Conservation (phyloP, 495 filamentous ascomycete genomes). For the Usnea hakonensis region DNA sequence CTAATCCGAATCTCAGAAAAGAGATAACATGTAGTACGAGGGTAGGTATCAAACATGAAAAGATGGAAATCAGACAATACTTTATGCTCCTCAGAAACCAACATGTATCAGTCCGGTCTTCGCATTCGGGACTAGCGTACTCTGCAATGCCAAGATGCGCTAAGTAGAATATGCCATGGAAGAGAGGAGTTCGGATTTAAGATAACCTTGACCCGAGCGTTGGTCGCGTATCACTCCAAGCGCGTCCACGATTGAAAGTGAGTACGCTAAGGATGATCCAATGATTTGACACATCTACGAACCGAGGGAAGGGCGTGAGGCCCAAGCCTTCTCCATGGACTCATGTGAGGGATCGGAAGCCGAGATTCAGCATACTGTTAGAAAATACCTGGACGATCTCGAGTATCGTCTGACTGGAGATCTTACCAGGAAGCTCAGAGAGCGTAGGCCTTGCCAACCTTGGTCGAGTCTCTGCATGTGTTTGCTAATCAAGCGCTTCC, state of each 20-base stretch:
- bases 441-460: neutral
- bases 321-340: neutral
- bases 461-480: neutral
- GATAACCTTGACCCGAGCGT: neutral
- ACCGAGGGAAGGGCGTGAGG: neutral
- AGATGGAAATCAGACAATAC: too few relatives aligned
- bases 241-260: neutral
- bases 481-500: neutral
- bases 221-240: neutral
- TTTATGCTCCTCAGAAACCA: too few relatives aligned
- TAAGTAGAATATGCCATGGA: neutral
- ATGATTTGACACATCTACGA: too few relatives aligned
- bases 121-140: too few relatives aligned
- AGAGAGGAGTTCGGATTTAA: neutral
- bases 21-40: too few relatives aligned
- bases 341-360: neutral
- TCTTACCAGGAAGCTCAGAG: constrained; percentile 6
- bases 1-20: too few relatives aligned
- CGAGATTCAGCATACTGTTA: constrained; percentile 3
- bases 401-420: constrained; percentile 1
- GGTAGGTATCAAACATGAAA: too few relatives aligned
- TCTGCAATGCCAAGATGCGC: too few relatives aligned
- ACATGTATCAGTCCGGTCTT: too few relatives aligned
- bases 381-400: neutral
- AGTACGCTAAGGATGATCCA: neutral